Evolutionary conservation across 176 grass and related monocot genomes (phyloP), one percentile per base, ranked within the genome.

Genomic region (Carex myosuroides): DNA sequence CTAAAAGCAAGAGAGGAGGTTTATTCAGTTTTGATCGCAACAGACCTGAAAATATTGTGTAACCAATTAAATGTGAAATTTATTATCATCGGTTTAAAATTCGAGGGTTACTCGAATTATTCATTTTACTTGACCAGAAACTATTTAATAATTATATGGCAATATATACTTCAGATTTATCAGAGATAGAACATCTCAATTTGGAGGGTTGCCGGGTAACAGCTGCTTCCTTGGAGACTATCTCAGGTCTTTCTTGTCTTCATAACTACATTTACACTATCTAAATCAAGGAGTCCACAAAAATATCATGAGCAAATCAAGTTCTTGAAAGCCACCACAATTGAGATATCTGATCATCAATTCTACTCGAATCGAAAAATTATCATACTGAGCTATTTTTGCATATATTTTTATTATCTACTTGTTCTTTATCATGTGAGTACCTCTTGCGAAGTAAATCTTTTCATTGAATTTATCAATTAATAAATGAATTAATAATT

Each of bases 161-260:
- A 68, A 70, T n/a, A 30, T 88, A 10, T 22, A 60, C 85, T 53
- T 83, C 82, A 99, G 91, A 87, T 88, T 83, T 95, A 73, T 89
- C 86, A 24, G 92, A 94, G 86, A 84, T 99, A 85, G 72, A 86
- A 69, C 88, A 87, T 83, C 61, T 95, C 63, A 95, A 99, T 78
- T 76, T 99, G 78, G 96, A 95, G 85, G 91, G 93, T 37, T 92
- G 91, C 87, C 83, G 86, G 70, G 66, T 95, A 58, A 99, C 89
- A 85, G 83, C 91, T 83, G 87, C 91, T 89, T 99, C 93, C 87
- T 95, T 99, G 87, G 85, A 94, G 72, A 86, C 81, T 89, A 89
- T 99, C 46, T 99, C 96, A 92, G 96, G 96, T 99, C 41, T 60
- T 85, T 32, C 32, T 86, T 81, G 52, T 81, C 56, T 89, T 9